Percentiles rank a stretch among this genome's conserved stretches.
Evolutionary conservation across 768 basidiomycete genomes (phyloP).

Genomic region (Pulveroboletus frians): DNA sequence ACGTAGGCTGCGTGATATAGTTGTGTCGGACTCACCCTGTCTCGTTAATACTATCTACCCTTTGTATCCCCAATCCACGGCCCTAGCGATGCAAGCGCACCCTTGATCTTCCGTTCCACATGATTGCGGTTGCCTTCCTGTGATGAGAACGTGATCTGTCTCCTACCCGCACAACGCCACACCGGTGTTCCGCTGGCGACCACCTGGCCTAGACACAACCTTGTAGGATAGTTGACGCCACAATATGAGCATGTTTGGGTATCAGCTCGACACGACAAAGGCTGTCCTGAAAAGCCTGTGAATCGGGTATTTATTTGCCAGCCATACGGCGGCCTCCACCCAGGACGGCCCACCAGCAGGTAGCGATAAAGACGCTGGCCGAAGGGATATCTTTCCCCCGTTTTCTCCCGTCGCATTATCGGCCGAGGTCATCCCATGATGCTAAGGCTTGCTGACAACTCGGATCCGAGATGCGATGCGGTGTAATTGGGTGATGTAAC

Average conservation of each 20-base stretch:
- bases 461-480: neutral
- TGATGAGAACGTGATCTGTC: neutral
- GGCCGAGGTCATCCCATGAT: neutral
- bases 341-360: neutral
- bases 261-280: neutral
- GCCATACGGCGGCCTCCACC: too few species aligned
- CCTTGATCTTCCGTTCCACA: neutral
- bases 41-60: constrained; percentile 6
- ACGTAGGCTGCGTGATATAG: constrained; percentile 1
- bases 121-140: neutral
- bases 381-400: neutral
- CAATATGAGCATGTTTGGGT: neutral
- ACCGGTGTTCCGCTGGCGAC: neutral
- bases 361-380: neutral
- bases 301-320: neutral
- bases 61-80: constrained; percentile 6
- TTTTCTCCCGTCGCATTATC: neutral
- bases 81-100: neutral
- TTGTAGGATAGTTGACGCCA: neutral
- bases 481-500: neutral
- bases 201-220: neutral
- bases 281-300: neutral
- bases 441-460: neutral
- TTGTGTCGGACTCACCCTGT: neutral
- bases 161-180: neutral